Base-by-base conservation (phyloP, 2,329 filamentous ascomycete species). In the Ascochyta fabae region DNA sequence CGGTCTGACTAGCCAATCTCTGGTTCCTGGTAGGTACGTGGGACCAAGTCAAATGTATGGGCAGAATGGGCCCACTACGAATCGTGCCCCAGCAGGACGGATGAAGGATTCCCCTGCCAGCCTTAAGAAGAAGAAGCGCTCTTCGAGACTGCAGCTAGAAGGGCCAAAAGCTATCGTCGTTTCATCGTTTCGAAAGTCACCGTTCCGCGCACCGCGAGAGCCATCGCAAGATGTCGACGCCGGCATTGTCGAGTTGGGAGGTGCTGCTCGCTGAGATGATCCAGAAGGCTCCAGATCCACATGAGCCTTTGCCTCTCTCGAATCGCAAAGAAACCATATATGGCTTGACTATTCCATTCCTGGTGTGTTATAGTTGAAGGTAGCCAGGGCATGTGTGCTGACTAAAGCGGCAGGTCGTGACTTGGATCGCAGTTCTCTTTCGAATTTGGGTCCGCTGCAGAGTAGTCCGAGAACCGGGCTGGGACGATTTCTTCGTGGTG, bases 401-500 rank as follows among this genome's bases (percentile, higher is more conserved):
- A 71, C 42, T 1, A 26, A 39, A 12, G 16, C 15, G 12, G 24
- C 36, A 73, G 70, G 38, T 66, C 15, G 6, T 72, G 12, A 63
- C 67, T 19, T 72, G 68, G 65, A 27, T 65, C 3, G 70, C 70
- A 4, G 67, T 74, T 6, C 6, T 55, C 6, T 57, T 72, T 29
- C 69, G 71, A 40, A 47, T 73, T 1, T 73, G 61, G 58, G 67
- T 70, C 12, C 66, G 71, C 3, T 43, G 72, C 22, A 60, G 48
- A 13, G 39, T 73, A 4, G 56, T 74, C 19, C 66, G 61, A n/a
- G 67, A 74, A 46, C 60, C 70, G 4, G 71, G 74, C n/a, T 74
- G 69, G 67, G 74, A 76, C 49, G 74, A 76, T 52, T 48, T 65
- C 3, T 68, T 74, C 13, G 68, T 76, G 1, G 22, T 70, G 3